Conservation (phyloP, 2,329 filamentous ascomycete species). For the Scedosporium minutisporum region DNA sequence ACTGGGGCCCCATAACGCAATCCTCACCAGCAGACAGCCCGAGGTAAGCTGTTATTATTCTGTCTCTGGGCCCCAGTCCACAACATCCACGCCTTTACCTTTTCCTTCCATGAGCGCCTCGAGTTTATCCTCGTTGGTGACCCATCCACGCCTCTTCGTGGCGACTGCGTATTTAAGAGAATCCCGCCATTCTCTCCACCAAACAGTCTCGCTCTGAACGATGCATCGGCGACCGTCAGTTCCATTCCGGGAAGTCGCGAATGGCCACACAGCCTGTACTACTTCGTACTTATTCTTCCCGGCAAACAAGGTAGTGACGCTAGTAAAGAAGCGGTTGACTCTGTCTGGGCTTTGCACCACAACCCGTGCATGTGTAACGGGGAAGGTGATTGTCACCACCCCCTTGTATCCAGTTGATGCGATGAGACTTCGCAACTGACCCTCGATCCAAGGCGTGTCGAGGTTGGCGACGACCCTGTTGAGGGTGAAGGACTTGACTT, state of each 20-base stretch:
- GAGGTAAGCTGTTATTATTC: slow-evolving; percentile 1
- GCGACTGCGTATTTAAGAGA: slow-evolving; percentile 34
- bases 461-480: slow-evolving; percentile 45
- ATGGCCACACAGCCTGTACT: slow-evolving; percentile 47
- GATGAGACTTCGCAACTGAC: slow-evolving; percentile 41
- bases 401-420: slow-evolving; percentile 41
- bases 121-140: slow-evolving; percentile 44
- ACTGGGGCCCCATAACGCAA: background rate
- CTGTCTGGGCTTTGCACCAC: slow-evolving; percentile 41
- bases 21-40: background rate
- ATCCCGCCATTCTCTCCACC: slow-evolving; percentile 35
- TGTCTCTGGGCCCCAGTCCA: slow-evolving; percentile 35
- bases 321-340: slow-evolving; percentile 44
- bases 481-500: slow-evolving; percentile 39
- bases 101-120: slow-evolving; percentile 42
- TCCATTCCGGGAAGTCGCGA: slow-evolving; percentile 37
- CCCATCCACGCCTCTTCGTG: slow-evolving; percentile 27
- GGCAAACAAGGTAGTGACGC: slow-evolving; percentile 39
- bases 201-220: slow-evolving; percentile 46
- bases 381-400: slow-evolving; percentile 37
- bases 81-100: slow-evolving; percentile 22
- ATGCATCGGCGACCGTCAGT: slow-evolving; percentile 33
- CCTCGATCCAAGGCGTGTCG: slow-evolving; percentile 44
- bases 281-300: slow-evolving; percentile 47
- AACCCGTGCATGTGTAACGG: slow-evolving; percentile 38